Base-by-base conservation (phyloP, 345 rosid genomes). In the Acer negundo region DNA sequence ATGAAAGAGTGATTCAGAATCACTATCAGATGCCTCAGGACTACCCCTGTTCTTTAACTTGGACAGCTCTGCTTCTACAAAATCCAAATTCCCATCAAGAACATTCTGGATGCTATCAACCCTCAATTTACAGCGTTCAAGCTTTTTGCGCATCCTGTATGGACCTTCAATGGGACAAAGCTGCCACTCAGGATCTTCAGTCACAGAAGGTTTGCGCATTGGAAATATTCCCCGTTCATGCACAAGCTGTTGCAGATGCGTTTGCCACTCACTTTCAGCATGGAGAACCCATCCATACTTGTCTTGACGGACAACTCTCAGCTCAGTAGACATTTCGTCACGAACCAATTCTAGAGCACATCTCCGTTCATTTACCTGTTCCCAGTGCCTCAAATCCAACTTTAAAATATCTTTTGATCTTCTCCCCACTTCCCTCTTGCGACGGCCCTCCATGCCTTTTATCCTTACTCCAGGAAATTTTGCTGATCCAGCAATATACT, bases 201-300 rank as follows among this genome's bases (percentile, higher is more conserved):
- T 76, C 49, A 70, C 79, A 79, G 84, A 79, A 76, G 92, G 80
- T 82, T 85, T 92, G 64, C 82, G 87, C 91, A 94, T 83, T 44
- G 99, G 97, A 75, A 97, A 90, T 84, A 94, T 89, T 69, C 99
- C 99, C 20, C 99, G 90, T 82, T 97, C 97, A 75, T 97, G 99
- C 63, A 97, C 92, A 85, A 97, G 94, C 84, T 97, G 97, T 82
- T 91, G 98, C 72, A 97, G 94, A 84, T 91, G 97, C 26, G 89
- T 94, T 82, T 97, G 95, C 99, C 99, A 97, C 88, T 91, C 97
- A 49, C 99, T 97, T 86, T 97, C 99, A 74, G 99, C 99, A 85
- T 97, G 98, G 62, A 97, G 97, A 84, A 97, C 91, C 99, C 99
- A 97, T 67, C 99, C 99, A 84, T 97, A 97, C 85, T 97, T 97